Evolutionary conservation across 2,329 filamentous ascomycete species (phyloP), one percentile per base, ranked within the genome.

Genomic region (Ilyonectria sp.): DNA sequence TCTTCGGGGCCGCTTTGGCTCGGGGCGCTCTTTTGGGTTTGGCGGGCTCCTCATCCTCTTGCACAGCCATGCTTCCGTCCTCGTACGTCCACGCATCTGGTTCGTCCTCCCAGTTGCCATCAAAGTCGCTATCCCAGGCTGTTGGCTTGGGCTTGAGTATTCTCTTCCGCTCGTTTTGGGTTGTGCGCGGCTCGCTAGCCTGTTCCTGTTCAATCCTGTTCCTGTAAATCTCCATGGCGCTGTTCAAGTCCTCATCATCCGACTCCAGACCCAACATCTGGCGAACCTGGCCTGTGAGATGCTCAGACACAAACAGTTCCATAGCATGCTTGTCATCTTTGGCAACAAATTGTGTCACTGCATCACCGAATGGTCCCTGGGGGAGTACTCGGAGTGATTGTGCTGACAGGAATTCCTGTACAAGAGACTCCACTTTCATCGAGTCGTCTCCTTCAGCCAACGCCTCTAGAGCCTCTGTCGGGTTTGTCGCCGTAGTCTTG

Each of bases 301-400:
- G 92, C 35, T 94, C 91, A 23, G 87, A 89, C 10, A 95, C 91
- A 74, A 95, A 95, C 49, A 90, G 84, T 76, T 95, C 91, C 91
- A 98, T 94, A 3, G 94, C 94, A 74, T 96, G 91, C 77, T 95
- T 97, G 82, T 99, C 96, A 72, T 97, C 94, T 73, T 98, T 98
- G 78, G 95, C 91, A 29, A 99, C 94, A 75, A 96, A 99, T 68
- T 97, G 93, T 53, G 91, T 92, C 6, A 99, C 94, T 0, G 96
- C 96, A 76, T 98, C 95, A 17, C 94, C 93, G 76, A 99, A 98
- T 0, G 92, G 93, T 33, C 95, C 96, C 75, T 97, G 94, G 0
- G 96, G 96, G 0, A 99, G 86, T 55, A 99, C 96, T 65, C 95
- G 97, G 35, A 99, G 88, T 0, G 94, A 95, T 76, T 98, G 95